These are phyloP conservation scores for Macroventuria anomochaeta DNA, from an alignment of 2,329 filamentous ascomycete genomes.

Conservation along the genomic window DNA sequence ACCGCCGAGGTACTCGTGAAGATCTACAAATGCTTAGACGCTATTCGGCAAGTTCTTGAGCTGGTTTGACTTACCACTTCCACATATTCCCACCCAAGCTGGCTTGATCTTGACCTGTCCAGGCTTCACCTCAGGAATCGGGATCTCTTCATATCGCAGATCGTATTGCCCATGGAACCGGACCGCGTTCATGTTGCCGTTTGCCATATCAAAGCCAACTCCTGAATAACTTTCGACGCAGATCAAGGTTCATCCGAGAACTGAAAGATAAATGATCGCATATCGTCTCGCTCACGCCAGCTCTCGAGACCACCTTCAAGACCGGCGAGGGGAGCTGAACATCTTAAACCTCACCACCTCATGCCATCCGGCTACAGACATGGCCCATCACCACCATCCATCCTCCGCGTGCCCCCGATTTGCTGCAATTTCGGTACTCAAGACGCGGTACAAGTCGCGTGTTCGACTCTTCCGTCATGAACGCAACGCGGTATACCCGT, in stretches of 20 bases:
- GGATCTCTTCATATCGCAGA: conserved; percentile 52
- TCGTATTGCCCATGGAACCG: conserved; percentile 55
- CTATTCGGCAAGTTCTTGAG: neutral
- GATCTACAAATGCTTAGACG: conserved; percentile 30
- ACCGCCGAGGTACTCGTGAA: conserved; percentile 59
- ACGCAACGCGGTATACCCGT: conserved; percentile 26
- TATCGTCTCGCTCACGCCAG: neutral
- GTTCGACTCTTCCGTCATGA: conserved; percentile 9
- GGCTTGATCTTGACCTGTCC: conserved; percentile 54
- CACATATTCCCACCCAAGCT: conserved; percentile 53
- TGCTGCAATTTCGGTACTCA: too few relatives aligned
- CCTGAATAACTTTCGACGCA: too few relatives aligned
- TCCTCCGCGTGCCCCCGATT: conserved; percentile 8
- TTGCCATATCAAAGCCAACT: conserved; percentile 26
- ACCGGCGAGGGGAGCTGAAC: neutral
- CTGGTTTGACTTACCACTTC: conserved; percentile 15
- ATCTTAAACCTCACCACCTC: neutral
- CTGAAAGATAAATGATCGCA: too few relatives aligned
- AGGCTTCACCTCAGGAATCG: conserved; percentile 48
- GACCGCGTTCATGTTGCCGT: conserved; percentile 53
- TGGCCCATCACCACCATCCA: neutral
- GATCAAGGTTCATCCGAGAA: too few relatives aligned
- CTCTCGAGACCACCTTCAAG: neutral
- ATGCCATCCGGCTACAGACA: conserved; percentile 3
- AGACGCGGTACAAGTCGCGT: conserved; percentile 13